Conservation (phyloP, 1,139 yeast species). For the Nakaseomyces delphensis region DNA sequence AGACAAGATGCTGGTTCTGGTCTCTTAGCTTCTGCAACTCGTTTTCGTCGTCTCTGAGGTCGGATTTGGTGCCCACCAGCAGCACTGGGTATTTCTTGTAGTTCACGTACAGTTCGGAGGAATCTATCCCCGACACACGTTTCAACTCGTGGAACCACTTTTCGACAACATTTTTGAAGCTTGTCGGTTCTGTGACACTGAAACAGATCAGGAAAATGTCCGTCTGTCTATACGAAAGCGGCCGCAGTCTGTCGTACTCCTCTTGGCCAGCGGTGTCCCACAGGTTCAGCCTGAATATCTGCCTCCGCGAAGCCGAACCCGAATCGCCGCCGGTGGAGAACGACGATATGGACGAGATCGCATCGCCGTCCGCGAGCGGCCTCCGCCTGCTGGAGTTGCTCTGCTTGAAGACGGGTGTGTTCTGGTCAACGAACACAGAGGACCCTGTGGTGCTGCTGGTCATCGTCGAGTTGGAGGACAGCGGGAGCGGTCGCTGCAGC, state of each 20-base stretch:
- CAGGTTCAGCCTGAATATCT: constrained; percentile 63
- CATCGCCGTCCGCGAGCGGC: constrained; percentile 2
- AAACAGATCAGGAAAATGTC: constrained; percentile 84
- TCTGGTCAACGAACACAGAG: constrained; percentile 3
- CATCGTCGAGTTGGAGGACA: constrained; percentile 71
- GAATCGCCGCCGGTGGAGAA: not conserved
- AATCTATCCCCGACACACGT: constrained; percentile 71
- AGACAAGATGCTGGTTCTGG: constrained; percentile 53
- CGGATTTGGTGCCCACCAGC: constrained; percentile 79
- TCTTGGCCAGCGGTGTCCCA: constrained; percentile 99
- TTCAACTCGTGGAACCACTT: constrained; percentile 84
- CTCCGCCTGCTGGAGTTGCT: constrained; percentile 3
- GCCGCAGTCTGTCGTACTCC: constrained; percentile 86
- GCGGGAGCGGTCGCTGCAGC: constrained; percentile 2
- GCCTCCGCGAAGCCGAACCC: constrained; percentile 39
- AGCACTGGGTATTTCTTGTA: constrained; percentile 48
- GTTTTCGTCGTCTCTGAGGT: constrained; percentile 74
- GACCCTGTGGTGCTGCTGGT: constrained; percentile 60
- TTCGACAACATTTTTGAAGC: constrained; percentile 66
- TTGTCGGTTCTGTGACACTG: constrained; percentile 73
- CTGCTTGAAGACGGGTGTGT: constrained; percentile 6
- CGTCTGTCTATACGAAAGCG: constrained; percentile 86
- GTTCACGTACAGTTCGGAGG: constrained; percentile 17
- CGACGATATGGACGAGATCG: constrained; percentile 1
- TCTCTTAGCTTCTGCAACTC: constrained; percentile 63